phyloP scores from a whole-genome alignment of 2,329 filamentous ascomycete genomes.

The Aureobasidium namibiae region DNA sequence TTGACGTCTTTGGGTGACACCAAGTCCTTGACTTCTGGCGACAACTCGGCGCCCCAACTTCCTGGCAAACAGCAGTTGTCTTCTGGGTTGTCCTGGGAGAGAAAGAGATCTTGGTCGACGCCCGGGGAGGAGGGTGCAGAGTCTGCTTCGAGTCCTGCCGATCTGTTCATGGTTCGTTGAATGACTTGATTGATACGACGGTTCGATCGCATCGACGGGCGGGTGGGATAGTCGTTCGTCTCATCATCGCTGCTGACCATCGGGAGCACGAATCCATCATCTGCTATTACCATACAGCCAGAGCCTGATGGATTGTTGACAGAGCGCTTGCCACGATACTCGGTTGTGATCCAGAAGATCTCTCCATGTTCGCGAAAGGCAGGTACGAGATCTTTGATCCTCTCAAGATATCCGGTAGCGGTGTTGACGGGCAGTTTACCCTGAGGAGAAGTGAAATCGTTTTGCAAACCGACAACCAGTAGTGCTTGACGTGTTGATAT shows the following conservation, averaged over 20 bases:
- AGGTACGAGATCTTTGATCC: slow-evolving; percentile 56
- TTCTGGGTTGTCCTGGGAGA: slow-evolving; percentile 30
- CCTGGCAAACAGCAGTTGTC: slow-evolving; percentile 35
- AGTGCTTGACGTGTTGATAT: slow-evolving; percentile 60
- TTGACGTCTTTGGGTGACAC: slow-evolving; percentile 47
- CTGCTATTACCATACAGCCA: slow-evolving; percentile 10
- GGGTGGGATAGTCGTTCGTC: neutral
- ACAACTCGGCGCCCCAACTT: slow-evolving; percentile 42
- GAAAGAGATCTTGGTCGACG: slow-evolving; percentile 39
- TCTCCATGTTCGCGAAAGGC: slow-evolving; percentile 65
- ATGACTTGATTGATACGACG: slow-evolving; percentile 7
- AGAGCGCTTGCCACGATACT: slow-evolving; percentile 42
- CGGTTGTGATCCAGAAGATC: slow-evolving; percentile 78
- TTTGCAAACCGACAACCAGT: slow-evolving; percentile 78
- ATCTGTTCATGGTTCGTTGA: slow-evolving; percentile 14
- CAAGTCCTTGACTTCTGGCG: slow-evolving; percentile 39
- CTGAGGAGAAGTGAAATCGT: slow-evolving; percentile 68
- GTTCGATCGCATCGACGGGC: neutral
- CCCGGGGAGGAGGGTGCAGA: neutral
- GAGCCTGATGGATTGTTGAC: slow-evolving; percentile 11
- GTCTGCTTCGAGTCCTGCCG: slow-evolving; percentile 1
- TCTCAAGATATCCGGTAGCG: slow-evolving; percentile 57
- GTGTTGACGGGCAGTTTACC: slow-evolving; percentile 60
- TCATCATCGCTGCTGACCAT: slow-evolving; percentile 4
- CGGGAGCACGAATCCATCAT: neutral